Evolutionary conservation across 345 rosid genomes (phyloP).

Genomic region (Eucalyptus polyanthemos): DNA sequence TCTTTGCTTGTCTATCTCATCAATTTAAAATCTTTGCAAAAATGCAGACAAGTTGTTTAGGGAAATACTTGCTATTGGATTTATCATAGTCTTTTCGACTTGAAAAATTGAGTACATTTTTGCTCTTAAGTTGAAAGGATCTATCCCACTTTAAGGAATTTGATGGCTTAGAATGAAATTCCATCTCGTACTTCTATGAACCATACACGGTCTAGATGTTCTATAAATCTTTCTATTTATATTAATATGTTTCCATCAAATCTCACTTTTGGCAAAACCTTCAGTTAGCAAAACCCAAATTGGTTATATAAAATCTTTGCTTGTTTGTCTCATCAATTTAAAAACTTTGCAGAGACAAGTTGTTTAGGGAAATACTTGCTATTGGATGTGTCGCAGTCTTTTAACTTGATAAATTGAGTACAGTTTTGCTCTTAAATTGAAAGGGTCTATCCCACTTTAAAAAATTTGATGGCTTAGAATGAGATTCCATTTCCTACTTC

Average conservation of each 20-base stretch:
- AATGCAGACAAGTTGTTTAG: neutral
- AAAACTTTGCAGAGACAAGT: neutral
- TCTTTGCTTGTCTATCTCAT: neutral
- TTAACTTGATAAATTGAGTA: neutral
- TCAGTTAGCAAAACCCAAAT: too few species aligned
- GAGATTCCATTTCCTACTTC: neutral
- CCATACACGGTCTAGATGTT: neutral
- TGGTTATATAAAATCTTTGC: neutral
- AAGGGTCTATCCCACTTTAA: too few species aligned
- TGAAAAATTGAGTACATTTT: too few species aligned
- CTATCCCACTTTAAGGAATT: neutral
- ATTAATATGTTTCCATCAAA: neutral
- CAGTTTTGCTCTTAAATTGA: too few species aligned
- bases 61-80: neutral
- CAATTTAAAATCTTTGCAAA: neutral
- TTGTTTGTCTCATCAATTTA: neutral
- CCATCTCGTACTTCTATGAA: neutral
- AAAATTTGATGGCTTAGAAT: neutral
- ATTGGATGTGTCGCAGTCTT: neutral
- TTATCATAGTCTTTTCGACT: neutral
- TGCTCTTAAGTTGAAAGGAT: too few species aligned
- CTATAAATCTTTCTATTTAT: neutral
- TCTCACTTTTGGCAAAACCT: neutral
- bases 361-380: neutral
- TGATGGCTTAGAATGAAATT: neutral